These are phyloP conservation scores for Glycine latifolia DNA, from an alignment of 306 rosid species.

Conservation along the genomic window DNA sequence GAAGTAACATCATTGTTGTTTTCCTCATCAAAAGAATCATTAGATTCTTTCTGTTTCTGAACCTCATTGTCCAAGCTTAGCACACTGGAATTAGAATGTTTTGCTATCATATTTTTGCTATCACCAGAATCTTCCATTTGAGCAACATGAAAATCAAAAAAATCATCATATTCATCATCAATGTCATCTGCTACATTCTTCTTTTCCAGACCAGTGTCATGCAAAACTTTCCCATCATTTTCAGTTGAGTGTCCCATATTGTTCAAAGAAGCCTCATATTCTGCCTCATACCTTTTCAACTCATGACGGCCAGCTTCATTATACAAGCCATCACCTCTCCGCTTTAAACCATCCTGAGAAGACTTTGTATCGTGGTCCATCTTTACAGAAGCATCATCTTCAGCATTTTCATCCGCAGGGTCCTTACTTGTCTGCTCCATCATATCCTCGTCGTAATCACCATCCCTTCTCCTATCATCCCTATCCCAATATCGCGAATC, in stretches of 20 bases:
- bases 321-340: slow-evolving; percentile 76
- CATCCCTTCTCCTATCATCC: slow-evolving; percentile 98
- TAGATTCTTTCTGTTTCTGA: slow-evolving; percentile 48
- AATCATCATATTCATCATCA: slow-evolving; percentile 89
- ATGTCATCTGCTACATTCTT: slow-evolving; percentile 54
- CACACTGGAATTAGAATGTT: slow-evolving; percentile 48
- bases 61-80: slow-evolving; percentile 49
- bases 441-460: slow-evolving; percentile 77
- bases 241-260: slow-evolving; percentile 43
- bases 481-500: slow-evolving; percentile 97
- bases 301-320: slow-evolving; percentile 98
- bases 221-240: slow-evolving; percentile 46
- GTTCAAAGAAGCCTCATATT: slow-evolving; percentile 88
- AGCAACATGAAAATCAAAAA: slow-evolving; percentile 64
- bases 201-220: slow-evolving; percentile 54
- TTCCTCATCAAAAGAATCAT: slow-evolving; percentile 49
- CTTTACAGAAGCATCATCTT: slow-evolving; percentile 47
- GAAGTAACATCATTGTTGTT: slow-evolving; percentile 46
- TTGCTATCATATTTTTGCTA: slow-evolving; percentile 50
- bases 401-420: slow-evolving; percentile 45
- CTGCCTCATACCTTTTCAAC: slow-evolving; percentile 84
- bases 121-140: slow-evolving; percentile 64
- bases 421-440: slow-evolving; percentile 52
- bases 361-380: slow-evolving; percentile 51
- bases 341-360: slow-evolving; percentile 50